phyloP scores from a whole-genome alignment of 2,329 filamentous ascomycete species.

The Fusarium sp. region DNA sequence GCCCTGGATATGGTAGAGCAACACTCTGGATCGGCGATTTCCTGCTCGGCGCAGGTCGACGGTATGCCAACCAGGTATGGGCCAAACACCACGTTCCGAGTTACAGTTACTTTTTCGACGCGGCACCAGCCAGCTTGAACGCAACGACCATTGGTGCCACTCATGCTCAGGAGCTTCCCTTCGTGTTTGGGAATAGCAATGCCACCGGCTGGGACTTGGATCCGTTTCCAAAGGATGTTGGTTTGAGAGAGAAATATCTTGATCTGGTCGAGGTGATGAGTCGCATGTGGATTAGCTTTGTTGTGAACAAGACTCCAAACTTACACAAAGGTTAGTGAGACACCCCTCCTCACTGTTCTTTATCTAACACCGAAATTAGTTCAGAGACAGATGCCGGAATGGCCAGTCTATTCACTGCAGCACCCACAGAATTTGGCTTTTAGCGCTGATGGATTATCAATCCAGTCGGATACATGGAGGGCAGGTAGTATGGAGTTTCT shows the following conservation, averaged over 20 bases:
- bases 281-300: neutral
- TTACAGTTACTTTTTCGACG: neutral
- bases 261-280: neutral
- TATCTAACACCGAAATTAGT: neutral
- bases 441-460: neutral
- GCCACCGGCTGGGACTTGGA: neutral
- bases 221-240: neutral
- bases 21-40: neutral
- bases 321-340: neutral
- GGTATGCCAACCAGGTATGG: neutral
- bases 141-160: neutral
- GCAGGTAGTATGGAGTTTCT: neutral
- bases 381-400: neutral
- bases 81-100: neutral
- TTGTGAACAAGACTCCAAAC: neutral
- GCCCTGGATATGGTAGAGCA: neutral
- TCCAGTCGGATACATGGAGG: neutral
- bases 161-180: neutral
- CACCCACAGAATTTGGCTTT: neutral
- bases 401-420: neutral
- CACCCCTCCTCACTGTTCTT: neutral
- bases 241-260: neutral
- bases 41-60: neutral
- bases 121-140: neutral
- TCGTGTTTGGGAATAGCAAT: neutral